Evolutionary conservation across 495 filamentous ascomycete species (phyloP).

Genomic region (Penicillium pancosmium): DNA sequence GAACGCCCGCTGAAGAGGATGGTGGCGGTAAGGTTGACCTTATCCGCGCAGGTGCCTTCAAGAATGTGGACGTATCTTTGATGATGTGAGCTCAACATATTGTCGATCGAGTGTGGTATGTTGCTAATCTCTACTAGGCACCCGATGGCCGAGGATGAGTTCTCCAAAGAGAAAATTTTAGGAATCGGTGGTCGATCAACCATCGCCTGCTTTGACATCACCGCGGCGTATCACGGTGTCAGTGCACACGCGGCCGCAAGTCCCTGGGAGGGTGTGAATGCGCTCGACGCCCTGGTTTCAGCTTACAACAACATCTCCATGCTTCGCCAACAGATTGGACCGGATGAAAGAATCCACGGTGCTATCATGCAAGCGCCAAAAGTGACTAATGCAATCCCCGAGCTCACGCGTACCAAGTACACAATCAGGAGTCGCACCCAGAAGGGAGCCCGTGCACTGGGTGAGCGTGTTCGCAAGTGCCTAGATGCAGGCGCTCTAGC

Average conservation of each 20-base stretch:
- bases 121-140: slow-evolving; percentile 25
- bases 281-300: slow-evolving; percentile 62
- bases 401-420: slow-evolving; percentile 55
- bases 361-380: slow-evolving; percentile 62
- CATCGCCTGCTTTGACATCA: slow-evolving; percentile 43
- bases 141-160: slow-evolving; percentile 30
- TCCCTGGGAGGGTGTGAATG: slow-evolving; percentile 67
- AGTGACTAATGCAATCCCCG: slow-evolving; percentile 64
- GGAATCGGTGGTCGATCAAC: slow-evolving; percentile 40
- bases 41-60: slow-evolving; percentile 63
- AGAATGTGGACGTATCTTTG: slow-evolving; percentile 64
- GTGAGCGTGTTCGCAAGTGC: slow-evolving; percentile 58
- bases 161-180: slow-evolving; percentile 23
- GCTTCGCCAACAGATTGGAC: slow-evolving; percentile 65
- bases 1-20: slow-evolving; percentile 73
- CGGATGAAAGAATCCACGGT: slow-evolving; percentile 60
- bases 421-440: slow-evolving; percentile 52
- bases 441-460: slow-evolving; percentile 47
- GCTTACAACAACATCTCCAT: slow-evolving; percentile 65
- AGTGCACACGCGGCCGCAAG: slow-evolving; percentile 60
- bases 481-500: slow-evolving; percentile 62
- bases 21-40: slow-evolving; percentile 71
- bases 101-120: not conserved
- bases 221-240: slow-evolving; percentile 36
- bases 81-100: slow-evolving; percentile 53